Base-by-base conservation (phyloP, 257 asterid species). In the Penstemon davidsonii region DNA sequence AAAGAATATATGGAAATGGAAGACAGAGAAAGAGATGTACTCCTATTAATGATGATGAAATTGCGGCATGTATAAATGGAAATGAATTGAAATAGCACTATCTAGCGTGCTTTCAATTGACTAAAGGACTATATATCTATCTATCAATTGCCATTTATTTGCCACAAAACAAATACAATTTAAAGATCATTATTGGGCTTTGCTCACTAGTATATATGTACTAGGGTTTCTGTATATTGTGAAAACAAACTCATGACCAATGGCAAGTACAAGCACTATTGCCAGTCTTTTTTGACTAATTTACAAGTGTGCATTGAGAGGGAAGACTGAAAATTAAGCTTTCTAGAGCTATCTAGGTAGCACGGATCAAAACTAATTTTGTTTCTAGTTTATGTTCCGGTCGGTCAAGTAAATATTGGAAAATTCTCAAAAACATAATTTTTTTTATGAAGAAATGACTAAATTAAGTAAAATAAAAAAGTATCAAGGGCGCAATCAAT, bases 61-160 rank as follows among this genome's bases (percentile, higher is more conserved):
- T 67, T 75, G 80, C 86, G 81, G 90, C 90, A 80, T 74, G 86
- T 73, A 80, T 68, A 75, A 75, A 71, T 76, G 84, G 90, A 76
- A 82, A 75, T 4, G 4, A 50, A 68, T 51, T 44, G 40, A 50
- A 39, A 57, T 56, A 57, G 66, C 64, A 62, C 10, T 44, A 47
- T 68, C 62, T 11, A 58, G 36, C 50, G 56, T 55, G 54, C 72
- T 63, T 61, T 69, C 72, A 73, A 73, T 73, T 76, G 75, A 61
- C 5, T 25, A 11, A 58, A 64, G 56, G 80, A 54, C 72, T 42
- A 66, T 67, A 25, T 25, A 25, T 25, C 33, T 25, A 25, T 25
- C 33, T 25, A 1, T 25, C 33, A 1, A 25, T 25, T 66, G 51
- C 69, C 81, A 77, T 74, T 72, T 68, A 37, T 47, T 65, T 58